A percentile compares a stretch with the other conserved stretches of the same genome.
phyloP scores from a whole-genome alignment of 768 basidiomycete genomes.

The Mycena albidolilacea region DNA sequence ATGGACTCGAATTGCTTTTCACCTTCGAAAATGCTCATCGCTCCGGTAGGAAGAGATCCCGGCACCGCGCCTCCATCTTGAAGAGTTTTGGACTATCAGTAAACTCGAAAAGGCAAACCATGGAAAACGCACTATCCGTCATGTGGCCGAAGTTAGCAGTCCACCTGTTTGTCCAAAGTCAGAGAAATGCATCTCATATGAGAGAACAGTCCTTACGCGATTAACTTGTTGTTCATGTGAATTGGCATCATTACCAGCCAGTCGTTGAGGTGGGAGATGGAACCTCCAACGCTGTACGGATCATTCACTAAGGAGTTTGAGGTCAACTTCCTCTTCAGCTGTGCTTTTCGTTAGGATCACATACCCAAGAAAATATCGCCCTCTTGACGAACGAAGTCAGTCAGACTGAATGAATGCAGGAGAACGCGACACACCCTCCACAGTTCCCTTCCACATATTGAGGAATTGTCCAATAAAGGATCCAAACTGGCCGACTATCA shows the following conservation, averaged over 20 bases:
- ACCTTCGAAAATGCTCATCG: slow-evolving; percentile 30
- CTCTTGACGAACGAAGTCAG: background rate
- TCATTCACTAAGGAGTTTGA: slow-evolving; percentile 24
- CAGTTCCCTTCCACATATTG: slow-evolving; percentile 35
- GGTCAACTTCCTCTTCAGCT: background rate
- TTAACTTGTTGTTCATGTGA: slow-evolving; percentile 32
- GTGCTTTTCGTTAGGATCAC: background rate
- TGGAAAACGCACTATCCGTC: slow-evolving; percentile 7
- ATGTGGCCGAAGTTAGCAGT: slow-evolving; percentile 33
- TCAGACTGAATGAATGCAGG: background rate
- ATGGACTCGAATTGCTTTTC: background rate
- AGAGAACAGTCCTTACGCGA: slow-evolving; percentile 11
- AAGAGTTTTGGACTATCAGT: background rate
- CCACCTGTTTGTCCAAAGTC: background rate
- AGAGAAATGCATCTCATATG: background rate
- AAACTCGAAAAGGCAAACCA: background rate
- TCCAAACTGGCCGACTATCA: slow-evolving; percentile 41
- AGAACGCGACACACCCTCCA: slow-evolving; percentile 30
- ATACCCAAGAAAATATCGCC: slow-evolving; percentile 27
- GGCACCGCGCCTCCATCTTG: slow-evolving; percentile 16
- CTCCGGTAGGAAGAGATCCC: slow-evolving; percentile 24
- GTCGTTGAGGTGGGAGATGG: slow-evolving; percentile 28
- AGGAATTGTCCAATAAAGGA: slow-evolving; percentile 38
- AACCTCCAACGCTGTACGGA: slow-evolving; percentile 33
- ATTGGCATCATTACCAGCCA: slow-evolving; percentile 37